Base-by-base conservation (phyloP, 768 basidiomycete species). In the Mycena galericulata region DNA sequence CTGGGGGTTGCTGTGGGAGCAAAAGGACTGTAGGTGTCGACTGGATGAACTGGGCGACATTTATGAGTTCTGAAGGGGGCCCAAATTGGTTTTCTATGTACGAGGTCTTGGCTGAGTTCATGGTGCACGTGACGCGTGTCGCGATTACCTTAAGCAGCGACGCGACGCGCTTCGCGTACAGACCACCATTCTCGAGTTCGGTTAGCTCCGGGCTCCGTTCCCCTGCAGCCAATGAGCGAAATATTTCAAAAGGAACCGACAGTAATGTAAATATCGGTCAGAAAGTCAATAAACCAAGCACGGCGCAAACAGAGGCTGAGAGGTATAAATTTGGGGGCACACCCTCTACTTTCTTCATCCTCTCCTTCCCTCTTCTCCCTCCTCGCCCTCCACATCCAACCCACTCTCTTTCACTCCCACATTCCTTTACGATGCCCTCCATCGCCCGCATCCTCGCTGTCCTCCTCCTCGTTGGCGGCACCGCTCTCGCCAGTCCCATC, bases 81-180 rank as follows among this genome's bases (percentile, higher is more conserved):
- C 91, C 91, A 76, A 91, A 89, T 61, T 86, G 81, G 34, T 85
- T 88, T 68, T 89, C 88, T 58, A 81, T 74, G 56, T 71, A 68
- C 0, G 36, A 22, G 68, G 71, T 61, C 26, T 69, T 64, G 40
- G 70, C 60, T 12, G 67, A 40, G 72, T 74, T 72, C 74, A 74
- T 72, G 29, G n/a, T 40, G 29, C 22, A 17, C 27, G 29, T 27
- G 9, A 29, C n/a, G 17, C n/a, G n/a, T n/a, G n/a, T n/a, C n/a
- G n/a, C n/a, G n/a, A n/a, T n/a, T n/a, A n/a, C n/a, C n/a, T n/a
- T n/a, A n/a, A n/a, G n/a, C n/a, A n/a, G n/a, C n/a, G n/a, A n/a
- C n/a, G n/a, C n/a, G n/a, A n/a, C n/a, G n/a, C n/a, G n/a, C n/a
- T n/a, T n/a, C n/a, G n/a, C n/a, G n/a, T n/a, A n/a, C n/a, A n/a